Percentiles rank a stretch among this genome's conserved stretches.
Conservation (phyloP, 2,329 filamentous ascomycete genomes). For the Plectosphaerella sp. region DNA sequence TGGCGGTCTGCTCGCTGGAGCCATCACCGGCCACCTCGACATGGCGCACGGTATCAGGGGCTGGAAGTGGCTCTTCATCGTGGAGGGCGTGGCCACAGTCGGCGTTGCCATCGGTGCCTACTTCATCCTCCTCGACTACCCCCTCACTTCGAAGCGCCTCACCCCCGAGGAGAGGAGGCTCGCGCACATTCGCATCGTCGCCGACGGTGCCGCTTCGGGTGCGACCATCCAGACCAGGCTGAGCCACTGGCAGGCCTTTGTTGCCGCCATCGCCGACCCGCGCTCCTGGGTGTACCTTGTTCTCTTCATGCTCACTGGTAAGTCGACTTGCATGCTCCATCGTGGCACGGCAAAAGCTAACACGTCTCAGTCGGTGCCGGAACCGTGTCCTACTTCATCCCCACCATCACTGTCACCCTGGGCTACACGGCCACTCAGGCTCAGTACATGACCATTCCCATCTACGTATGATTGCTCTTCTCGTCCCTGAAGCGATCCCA, state of each 20-base stretch:
- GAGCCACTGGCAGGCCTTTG: constrained; percentile 19
- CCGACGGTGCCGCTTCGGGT: constrained; percentile 30
- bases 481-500: too few relatives aligned
- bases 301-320: constrained; percentile 38
- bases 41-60: constrained; percentile 40
- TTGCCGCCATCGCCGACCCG: constrained; percentile 36
- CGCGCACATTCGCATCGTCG: constrained; percentile 41
- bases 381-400: constrained; percentile 49
- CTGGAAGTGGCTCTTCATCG: constrained; percentile 50
- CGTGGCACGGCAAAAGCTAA: too few relatives aligned
- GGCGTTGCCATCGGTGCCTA: constrained; percentile 58
- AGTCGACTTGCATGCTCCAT: too few relatives aligned
- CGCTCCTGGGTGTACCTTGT: constrained; percentile 42
- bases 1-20: constrained; percentile 44
- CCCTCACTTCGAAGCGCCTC: constrained; percentile 56
- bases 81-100: constrained; percentile 61
- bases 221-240: constrained; percentile 16
- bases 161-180: constrained; percentile 55
- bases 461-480: constrained; percentile 16
- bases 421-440: constrained; percentile 39
- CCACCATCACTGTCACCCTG: constrained; percentile 42
- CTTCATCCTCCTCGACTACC: constrained; percentile 68
- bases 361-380: constrained; percentile 31
- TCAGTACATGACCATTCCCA: constrained; percentile 39
- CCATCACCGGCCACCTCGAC: constrained; percentile 38